Evolutionary conservation across 495 filamentous ascomycete genomes (phyloP).

Genomic region (Neurospora sp.): DNA sequence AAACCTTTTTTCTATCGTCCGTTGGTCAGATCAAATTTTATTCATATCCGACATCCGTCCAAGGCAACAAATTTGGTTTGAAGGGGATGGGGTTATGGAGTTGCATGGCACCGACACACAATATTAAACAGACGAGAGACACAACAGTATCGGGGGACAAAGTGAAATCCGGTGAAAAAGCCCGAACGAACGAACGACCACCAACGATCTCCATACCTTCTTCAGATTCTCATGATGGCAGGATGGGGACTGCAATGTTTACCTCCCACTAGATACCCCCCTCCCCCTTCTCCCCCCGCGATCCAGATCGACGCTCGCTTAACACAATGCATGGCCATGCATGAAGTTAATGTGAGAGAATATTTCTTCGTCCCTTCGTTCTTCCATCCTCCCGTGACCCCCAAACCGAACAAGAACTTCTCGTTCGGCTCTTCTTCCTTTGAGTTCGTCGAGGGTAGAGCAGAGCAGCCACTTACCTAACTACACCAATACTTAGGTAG

Average conservation of each 20-base stretch:
- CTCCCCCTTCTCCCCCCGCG: not conserved
- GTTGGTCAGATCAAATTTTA: not conserved
- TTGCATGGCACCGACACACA: not conserved
- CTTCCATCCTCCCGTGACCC: not conserved
- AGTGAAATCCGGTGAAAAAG: not conserved
- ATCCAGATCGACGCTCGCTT: not conserved
- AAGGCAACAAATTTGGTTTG: not conserved
- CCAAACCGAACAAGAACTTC: not conserved
- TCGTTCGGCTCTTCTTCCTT: not conserved
- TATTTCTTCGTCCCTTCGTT: not conserved
- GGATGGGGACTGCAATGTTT: not conserved
- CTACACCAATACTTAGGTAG: too few species aligned
- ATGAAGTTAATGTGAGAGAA: not conserved
- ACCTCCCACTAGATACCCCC: not conserved
- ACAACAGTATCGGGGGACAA: not conserved
- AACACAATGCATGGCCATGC: not conserved
- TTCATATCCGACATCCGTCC: not conserved
- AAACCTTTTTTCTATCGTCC: rapidly evolving
- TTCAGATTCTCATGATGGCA: not conserved
- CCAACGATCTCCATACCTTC: not conserved
- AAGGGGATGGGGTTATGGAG: not conserved
- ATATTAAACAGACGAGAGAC: too few species aligned
- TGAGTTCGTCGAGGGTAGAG: not conserved
- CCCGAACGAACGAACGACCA: not conserved
- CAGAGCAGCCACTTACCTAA: too few species aligned